Base-by-base conservation (phyloP, 2,329 filamentous ascomycete genomes). In the Nemania abortiva region DNA sequence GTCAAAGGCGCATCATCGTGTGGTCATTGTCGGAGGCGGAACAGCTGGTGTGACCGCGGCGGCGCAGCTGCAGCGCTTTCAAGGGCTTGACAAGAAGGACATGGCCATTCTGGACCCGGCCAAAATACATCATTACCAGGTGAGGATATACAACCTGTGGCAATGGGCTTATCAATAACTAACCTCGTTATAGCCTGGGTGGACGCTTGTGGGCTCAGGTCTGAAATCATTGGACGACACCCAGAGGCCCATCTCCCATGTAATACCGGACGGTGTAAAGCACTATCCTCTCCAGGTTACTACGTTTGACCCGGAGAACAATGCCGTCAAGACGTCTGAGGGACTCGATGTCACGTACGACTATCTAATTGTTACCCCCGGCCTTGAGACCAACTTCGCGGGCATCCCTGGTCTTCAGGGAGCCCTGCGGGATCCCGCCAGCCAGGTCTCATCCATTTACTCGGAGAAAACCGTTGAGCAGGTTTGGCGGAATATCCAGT, bases 1-100 rank as follows among this genome's bases (percentile, higher is more conserved):
- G n/a, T 67, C 72, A 10, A 77, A 72, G 59, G 69, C 73, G 34
- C 84, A 82, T 71, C 90, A 92, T 83, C 89, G 86, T 74, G 83
- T 92, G 18, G 88, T 92, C 13, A 85, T 93, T 1, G 82, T 93
- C 31, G 91, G 91, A 58, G 90, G 87, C 61, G 91, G 91, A 37
- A 83, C 87, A 13, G 91, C 90, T 45, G 91, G 91, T 57, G 79
- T 92, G 18, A 80, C 87, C 1, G 86, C 91, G 75, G 89, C 88
- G 74, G 90, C 92, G 74, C 91, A 93, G 80, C 85, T 93, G 2
- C 84, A 92, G 50, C 73, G 74, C 18, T 71, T 74, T 20, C 63
- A 67, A 5, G 71, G 72, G 39, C 74, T 79, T 29, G 74, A 75
- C 20, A 77, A 77, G 66, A 75, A 77, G 42, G 79, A 80, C 34